A percentile compares a stretch with the other conserved stretches of the same genome.
phyloP scores from a whole-genome alignment of 148 eudicot genomes.

The Cornus kousa region DNA sequence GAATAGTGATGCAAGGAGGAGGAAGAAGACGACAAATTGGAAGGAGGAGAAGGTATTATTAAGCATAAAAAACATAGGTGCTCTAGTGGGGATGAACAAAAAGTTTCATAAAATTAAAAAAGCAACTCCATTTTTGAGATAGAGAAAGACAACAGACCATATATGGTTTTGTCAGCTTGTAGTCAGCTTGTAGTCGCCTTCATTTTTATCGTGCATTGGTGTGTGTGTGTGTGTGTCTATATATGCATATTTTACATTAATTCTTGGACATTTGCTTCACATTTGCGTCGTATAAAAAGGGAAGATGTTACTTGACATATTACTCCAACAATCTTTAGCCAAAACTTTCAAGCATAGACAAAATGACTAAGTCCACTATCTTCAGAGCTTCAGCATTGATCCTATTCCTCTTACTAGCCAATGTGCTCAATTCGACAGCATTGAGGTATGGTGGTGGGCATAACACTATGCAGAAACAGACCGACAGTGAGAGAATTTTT shows the following conservation, averaged over 20 bases:
- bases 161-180: slow-evolving; percentile 4
- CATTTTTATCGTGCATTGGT: neutral
- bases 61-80: neutral
- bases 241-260: neutral
- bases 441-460: slow-evolving; percentile 17
- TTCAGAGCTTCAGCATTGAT: slow-evolving; percentile 5
- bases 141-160: slow-evolving; percentile 1
- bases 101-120: neutral
- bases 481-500: slow-evolving; percentile 16
- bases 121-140: slow-evolving; percentile 9
- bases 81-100: neutral
- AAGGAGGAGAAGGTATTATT: neutral
- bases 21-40: too few relatives aligned
- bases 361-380: slow-evolving; percentile 11
- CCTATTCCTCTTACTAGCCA: slow-evolving; percentile 8
- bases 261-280: neutral
- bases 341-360: neutral
- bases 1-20: too few relatives aligned
- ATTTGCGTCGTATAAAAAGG: neutral
- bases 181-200: neutral
- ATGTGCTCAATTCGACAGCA: slow-evolving; percentile 7
- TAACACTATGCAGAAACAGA: neutral
- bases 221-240: neutral
- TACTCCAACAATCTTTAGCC: neutral
- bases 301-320: neutral